Evolutionary conservation across 1,139 yeast genomes (phyloP).

Genomic region (Tardiomyces blankii): DNA sequence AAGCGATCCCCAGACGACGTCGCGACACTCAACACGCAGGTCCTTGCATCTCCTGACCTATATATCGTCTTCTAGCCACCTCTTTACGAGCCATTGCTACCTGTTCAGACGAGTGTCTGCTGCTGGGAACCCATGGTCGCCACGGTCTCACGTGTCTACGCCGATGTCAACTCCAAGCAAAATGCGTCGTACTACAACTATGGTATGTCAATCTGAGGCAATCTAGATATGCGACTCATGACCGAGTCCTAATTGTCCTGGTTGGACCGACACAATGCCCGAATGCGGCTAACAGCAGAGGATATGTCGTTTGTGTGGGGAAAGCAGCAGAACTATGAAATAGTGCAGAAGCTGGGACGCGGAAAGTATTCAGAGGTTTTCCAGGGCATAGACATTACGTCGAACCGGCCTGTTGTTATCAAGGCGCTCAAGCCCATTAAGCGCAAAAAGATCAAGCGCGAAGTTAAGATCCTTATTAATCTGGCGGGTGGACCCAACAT

Average conservation of each 20-base stretch:
- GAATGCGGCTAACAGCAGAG: neutral
- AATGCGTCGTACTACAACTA: conserved; percentile 89
- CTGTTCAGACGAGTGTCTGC: neutral
- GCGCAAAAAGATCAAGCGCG: conserved; percentile 84
- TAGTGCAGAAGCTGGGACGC: conserved; percentile 76
- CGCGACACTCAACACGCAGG: too few species aligned
- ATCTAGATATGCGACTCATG: too few species aligned
- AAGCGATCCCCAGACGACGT: too few species aligned
- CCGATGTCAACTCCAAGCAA: conserved; percentile 62
- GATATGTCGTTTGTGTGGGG: neutral
- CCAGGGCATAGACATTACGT: conserved; percentile 43
- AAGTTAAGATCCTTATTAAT: conserved; percentile 77
- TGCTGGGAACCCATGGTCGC: neutral
- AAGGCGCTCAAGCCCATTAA: conserved; percentile 91
- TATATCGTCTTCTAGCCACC: too few species aligned
- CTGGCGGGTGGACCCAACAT: conserved; percentile 74
- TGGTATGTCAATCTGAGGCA: conserved; percentile 14
- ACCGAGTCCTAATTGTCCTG: too few species aligned
- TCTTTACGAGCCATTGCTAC: too few species aligned
- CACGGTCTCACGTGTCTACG: conserved; percentile 58
- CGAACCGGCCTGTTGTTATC: conserved; percentile 40
- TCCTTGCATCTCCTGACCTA: too few species aligned
- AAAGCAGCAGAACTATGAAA: conserved; percentile 43
- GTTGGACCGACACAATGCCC: neutral
- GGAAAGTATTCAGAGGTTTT: conserved; percentile 95